These are phyloP conservation scores for Trapa incisa DNA, from an alignment of 345 rosid species.

Conservation along the genomic window DNA sequence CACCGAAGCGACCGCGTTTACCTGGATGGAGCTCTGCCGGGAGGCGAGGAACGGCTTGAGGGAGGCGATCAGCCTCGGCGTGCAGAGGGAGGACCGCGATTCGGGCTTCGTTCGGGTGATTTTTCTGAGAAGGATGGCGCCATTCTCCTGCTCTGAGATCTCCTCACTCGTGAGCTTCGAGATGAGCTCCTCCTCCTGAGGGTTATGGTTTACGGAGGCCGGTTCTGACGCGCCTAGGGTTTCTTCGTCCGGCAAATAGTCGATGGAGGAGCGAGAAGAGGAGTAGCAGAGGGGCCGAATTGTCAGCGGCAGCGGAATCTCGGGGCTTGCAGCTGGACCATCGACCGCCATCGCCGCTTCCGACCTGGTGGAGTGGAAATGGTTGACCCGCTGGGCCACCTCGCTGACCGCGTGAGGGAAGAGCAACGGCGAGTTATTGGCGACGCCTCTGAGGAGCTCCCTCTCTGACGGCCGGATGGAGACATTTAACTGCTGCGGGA, in stretches of 20 bases:
- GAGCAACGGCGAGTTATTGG: constrained; percentile 26
- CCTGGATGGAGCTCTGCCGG: constrained; percentile 46
- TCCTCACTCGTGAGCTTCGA: constrained; percentile 36
- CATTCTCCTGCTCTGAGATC: constrained; percentile 52
- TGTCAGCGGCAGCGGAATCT: constrained; percentile 58
- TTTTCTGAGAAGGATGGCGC: constrained; percentile 39
- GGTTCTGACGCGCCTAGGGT: constrained; percentile 1
- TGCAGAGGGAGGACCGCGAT: constrained; percentile 40
- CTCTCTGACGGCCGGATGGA: constrained; percentile 50
- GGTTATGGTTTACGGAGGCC: constrained; percentile 14
- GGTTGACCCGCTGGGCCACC: constrained; percentile 22
- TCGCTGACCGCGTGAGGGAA: constrained; percentile 49
- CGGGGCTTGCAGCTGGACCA: constrained; percentile 23
- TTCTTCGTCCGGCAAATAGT: constrained; percentile 21
- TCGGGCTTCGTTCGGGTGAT: constrained; percentile 44
- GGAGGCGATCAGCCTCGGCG: constrained; percentile 34
- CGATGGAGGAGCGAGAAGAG: constrained; percentile 38
- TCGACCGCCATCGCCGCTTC: constrained; percentile 36
- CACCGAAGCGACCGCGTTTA: constrained; percentile 54
- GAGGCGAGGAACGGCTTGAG: constrained; percentile 43
- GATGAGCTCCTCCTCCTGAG: constrained; percentile 45
- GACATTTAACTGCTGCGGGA: constrained; percentile 9
- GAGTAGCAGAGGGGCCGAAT: constrained; percentile 58
- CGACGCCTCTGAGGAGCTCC: constrained; percentile 55
- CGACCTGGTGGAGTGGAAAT: constrained; percentile 36